Evolutionary conservation across 352 stramenopile species (phyloP).

Genomic region (Phytophthora foliorum): DNA sequence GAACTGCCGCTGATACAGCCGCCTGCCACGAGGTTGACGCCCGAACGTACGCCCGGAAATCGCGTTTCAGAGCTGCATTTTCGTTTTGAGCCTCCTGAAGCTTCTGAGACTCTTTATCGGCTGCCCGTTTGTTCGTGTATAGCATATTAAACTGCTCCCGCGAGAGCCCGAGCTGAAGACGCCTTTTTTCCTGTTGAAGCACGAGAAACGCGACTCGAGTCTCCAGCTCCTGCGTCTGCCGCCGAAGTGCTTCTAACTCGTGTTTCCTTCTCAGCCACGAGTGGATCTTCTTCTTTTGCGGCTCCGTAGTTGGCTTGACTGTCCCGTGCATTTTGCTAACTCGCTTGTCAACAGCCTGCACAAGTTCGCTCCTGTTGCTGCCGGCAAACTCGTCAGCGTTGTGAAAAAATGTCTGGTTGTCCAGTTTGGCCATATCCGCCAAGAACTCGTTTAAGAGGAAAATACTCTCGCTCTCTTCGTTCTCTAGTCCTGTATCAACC

Average conservation of each 20-base stretch:
- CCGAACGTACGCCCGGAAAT: neutral
- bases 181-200: neutral
- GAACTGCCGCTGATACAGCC: neutral
- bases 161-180: neutral
- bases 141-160: neutral
- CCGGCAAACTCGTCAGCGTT: neutral
- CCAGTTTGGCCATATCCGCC: neutral
- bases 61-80: conserved; percentile 1
- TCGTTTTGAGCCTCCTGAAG: neutral
- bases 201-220: conserved; percentile 3
- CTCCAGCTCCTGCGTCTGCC: conserved; percentile 5
- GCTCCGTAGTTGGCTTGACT: neutral
- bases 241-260: conserved; percentile 1
- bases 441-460: neutral
- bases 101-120: neutral
- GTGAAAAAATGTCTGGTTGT: neutral
- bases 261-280: conserved; percentile 19
- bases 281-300: neutral
- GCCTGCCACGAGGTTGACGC: neutral
- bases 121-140: neutral
- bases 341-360: neutral
- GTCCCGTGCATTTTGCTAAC: neutral
- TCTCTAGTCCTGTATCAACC: neutral
- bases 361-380: neutral
- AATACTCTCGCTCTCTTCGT: neutral